These are phyloP conservation scores for Penicillium malachiteum DNA, from an alignment of 495 filamentous ascomycete species.

Conservation along the genomic window DNA sequence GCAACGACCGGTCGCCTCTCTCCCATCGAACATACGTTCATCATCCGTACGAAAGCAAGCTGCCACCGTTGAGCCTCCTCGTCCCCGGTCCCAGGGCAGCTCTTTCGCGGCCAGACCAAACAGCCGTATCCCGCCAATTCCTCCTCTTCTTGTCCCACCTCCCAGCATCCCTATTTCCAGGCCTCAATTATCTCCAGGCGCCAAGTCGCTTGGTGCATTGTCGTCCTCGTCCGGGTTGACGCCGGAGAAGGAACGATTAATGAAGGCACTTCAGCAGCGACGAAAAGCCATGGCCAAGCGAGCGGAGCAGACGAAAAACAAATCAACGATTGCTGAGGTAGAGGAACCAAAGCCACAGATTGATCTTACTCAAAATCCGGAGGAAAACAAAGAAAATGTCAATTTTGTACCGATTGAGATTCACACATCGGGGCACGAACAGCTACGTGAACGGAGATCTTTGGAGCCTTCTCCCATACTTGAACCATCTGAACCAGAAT, in stretches of 20 bases:
- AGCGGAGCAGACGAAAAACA: slow-evolving; percentile 35
- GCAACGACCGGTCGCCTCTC: slow-evolving; percentile 68
- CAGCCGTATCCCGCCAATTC: slow-evolving; percentile 42
- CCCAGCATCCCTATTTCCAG: slow-evolving; percentile 44
- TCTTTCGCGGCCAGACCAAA: slow-evolving; percentile 34
- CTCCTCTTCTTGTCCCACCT: slow-evolving; percentile 48
- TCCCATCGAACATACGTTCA: slow-evolving; percentile 53
- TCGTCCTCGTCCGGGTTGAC: slow-evolving; percentile 63
- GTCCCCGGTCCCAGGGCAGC: slow-evolving; percentile 47
- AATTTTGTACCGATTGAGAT: slow-evolving; percentile 8
- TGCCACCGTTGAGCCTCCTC: slow-evolving; percentile 22
- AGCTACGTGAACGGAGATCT: neutral
- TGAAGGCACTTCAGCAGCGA: slow-evolving; percentile 89
- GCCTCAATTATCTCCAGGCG: slow-evolving; percentile 54
- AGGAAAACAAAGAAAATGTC: slow-evolving; percentile 38
- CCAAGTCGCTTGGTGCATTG: slow-evolving; percentile 45
- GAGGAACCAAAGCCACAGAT: slow-evolving; percentile 7
- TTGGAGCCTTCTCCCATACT: neutral
- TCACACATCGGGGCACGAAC: slow-evolving; percentile 3
- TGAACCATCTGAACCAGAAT: slow-evolving; percentile 1
- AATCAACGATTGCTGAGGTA: slow-evolving; percentile 22
- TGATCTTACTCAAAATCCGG: slow-evolving; percentile 1
- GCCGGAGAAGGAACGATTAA: slow-evolving; percentile 83
- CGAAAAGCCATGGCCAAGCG: slow-evolving; percentile 67
- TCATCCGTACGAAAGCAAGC: slow-evolving; percentile 44